Percentiles rank a stretch among this genome's conserved stretches.
phyloP scores from a whole-genome alignment of 2,329 filamentous ascomycete genomes.

The Calonectria hawksworthii region DNA sequence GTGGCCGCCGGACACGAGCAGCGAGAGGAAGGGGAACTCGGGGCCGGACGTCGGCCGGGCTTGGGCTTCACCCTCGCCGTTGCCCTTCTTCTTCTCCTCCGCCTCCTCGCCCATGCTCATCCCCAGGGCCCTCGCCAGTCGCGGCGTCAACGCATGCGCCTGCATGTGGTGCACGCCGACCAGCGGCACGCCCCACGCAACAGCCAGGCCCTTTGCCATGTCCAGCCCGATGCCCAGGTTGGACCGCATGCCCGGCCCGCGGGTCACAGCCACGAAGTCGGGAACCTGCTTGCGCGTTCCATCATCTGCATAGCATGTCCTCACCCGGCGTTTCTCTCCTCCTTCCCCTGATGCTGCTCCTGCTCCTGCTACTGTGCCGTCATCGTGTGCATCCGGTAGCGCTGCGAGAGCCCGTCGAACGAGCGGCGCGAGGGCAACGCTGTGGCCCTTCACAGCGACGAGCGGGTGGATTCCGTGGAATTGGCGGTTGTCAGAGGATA shows the following conservation, averaged over 20 bases:
- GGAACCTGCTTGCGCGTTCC: slow-evolving; percentile 62
- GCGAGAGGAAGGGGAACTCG: slow-evolving; percentile 85
- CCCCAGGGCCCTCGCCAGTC: slow-evolving; percentile 77
- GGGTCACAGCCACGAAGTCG: slow-evolving; percentile 89
- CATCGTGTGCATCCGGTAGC: slow-evolving; percentile 56
- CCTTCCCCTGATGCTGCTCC: too few relatives aligned
- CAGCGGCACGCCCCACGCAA: slow-evolving; percentile 86
- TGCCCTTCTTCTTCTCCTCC: neutral
- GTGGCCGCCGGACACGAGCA: slow-evolving; percentile 94
- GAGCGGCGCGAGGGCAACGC: slow-evolving; percentile 76
- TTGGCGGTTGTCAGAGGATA: slow-evolving; percentile 83
- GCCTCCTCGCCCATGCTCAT: slow-evolving; percentile 37
- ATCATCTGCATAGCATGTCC: slow-evolving; percentile 31
- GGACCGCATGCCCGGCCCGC: slow-evolving; percentile 89
- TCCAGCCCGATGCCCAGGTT: slow-evolving; percentile 85
- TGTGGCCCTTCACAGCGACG: slow-evolving; percentile 82
- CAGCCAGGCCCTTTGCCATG: slow-evolving; percentile 87
- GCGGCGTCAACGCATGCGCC: slow-evolving; percentile 90
- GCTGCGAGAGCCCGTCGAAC: slow-evolving; percentile 72
- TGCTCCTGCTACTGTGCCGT: neutral
- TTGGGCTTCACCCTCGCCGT: neutral
- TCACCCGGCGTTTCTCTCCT: neutral
- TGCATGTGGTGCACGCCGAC: slow-evolving; percentile 97
- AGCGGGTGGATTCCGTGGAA: slow-evolving; percentile 87
- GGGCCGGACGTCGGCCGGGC: slow-evolving; percentile 54